phyloP scores from a whole-genome alignment of 106 monocot genomes.

The Apostasia ramifera region DNA sequence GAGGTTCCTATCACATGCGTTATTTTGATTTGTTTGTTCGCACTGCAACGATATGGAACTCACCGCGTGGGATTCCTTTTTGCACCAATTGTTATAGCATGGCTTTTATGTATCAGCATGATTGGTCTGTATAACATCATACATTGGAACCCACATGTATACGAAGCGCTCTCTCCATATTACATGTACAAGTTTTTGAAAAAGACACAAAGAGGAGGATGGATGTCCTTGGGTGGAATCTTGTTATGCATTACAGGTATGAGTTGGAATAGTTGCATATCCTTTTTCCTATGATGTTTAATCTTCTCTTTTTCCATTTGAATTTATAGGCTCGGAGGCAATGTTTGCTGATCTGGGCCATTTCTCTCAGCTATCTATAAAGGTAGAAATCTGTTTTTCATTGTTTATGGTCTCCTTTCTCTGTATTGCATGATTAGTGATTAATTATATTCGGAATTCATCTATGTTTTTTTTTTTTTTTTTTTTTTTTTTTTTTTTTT shows the following conservation, averaged over 20 bases:
- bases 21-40: slow-evolving; percentile 71
- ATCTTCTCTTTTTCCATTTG: slow-evolving; percentile 1
- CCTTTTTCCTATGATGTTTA: neutral
- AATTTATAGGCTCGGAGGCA: slow-evolving; percentile 80
- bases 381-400: slow-evolving; percentile 30
- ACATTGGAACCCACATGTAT: slow-evolving; percentile 81
- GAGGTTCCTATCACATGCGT: slow-evolving; percentile 84
- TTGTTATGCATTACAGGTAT: slow-evolving; percentile 91
- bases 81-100: slow-evolving; percentile 80
- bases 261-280: neutral
- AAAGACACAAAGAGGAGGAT: slow-evolving; percentile 80
- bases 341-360: slow-evolving; percentile 99
- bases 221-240: slow-evolving; percentile 99
- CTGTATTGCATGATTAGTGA: neutral
- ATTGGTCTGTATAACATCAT: slow-evolving; percentile 90
- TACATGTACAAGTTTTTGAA: slow-evolving; percentile 97
- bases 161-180: slow-evolving; percentile 81
- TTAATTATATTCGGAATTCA: too few species aligned
- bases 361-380: slow-evolving; percentile 85
- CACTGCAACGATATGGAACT: slow-evolving; percentile 92
- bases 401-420: neutral
- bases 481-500: too few species aligned
- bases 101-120: slow-evolving; percentile 87
- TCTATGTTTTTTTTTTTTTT: too few species aligned
- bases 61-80: slow-evolving; percentile 89